Evolutionary conservation across 192 early-diverging fungal genomes (phyloP), one percentile per base, ranked within the genome.

Genomic region (Hyaloraphidium curvatum): DNA sequence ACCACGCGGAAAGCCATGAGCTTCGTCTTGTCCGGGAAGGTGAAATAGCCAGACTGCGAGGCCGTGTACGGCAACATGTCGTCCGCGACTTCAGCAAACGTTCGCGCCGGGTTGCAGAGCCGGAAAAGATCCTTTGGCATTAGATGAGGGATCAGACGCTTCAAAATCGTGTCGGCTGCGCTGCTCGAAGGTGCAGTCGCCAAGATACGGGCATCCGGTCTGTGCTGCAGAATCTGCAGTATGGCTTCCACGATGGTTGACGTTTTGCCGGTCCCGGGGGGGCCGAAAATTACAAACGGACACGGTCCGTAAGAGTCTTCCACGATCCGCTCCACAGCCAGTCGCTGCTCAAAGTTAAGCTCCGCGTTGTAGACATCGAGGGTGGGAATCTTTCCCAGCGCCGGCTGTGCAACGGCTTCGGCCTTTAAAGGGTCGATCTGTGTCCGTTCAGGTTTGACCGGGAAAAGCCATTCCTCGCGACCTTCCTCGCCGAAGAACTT

Each of bases 191-290:
- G 73, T 3, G 75, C 72, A 4, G 65, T 70, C 26, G 64, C 43
- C n/a, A 77, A 55, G 13, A 77, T 62, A 39, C 60, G 68, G 21
- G 63, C 60, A 30, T 66, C 54, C 1, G 65, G 57, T 21, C 66
- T 39, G 23, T 39, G 35, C 22, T 53, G 39, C 17, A 75, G 22
- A 23, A 71, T 61, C 48, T 77, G 75, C 13, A 64, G 55, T 2
- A 69, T 66, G 0, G 58, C 56, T 37, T 77, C 75, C 29, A 67
- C 64, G 27, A 69, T 48, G 3, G 75, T 77, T 31, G 62, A 67
- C 11, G 75, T 77, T 59, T 77, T 77, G 19, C 75, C 75, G 21
- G 75, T 77, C 11, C 75, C 72, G 23, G 43, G 43, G 14, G 43
- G 43, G 23, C 43, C 43, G 17, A 14, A 48, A 7, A 48, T 19